These are phyloP conservation scores for Pythium scleroteichum DNA, from an alignment of 352 stramenopile genomes.

Conservation along the genomic window DNA sequence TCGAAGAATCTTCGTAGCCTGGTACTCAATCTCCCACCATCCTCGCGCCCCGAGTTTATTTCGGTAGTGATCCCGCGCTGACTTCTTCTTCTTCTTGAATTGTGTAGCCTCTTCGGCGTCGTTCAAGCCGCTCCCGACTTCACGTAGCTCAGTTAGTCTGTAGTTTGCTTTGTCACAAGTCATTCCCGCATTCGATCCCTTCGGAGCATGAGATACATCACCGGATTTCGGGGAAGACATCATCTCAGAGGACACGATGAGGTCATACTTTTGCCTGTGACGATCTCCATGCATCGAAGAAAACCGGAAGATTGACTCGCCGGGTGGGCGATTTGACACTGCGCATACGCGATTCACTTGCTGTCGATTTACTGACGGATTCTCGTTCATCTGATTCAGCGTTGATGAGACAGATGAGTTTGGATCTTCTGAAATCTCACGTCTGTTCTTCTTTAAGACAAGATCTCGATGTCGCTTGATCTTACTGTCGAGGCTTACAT, in stretches of 20 bases:
- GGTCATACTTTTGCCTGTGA: no score
- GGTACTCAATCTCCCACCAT: constrained; percentile 75
- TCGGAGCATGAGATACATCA: no score
- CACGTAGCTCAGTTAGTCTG: no score
- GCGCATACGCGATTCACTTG: background rate
- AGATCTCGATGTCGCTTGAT: background rate
- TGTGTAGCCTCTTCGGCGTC: no score
- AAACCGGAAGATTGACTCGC: constrained; percentile 11
- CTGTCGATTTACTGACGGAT: background rate
- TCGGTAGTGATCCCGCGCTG: constrained; percentile 30
- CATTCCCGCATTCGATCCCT: no score
- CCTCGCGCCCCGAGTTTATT: constrained; percentile 57
- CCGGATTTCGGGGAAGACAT: no score
- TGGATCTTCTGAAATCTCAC: background rate
- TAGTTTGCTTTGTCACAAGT: no score
- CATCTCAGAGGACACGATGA: no score
- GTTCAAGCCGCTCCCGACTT: no score
- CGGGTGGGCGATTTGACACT: background rate
- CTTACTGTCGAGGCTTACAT: background rate
- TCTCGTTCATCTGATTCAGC: no score
- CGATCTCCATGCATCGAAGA: background rate
- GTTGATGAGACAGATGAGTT: background rate
- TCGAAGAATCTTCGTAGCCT: constrained; percentile 26
- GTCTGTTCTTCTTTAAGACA: background rate
- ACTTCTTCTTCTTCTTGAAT: constrained; percentile 25